A percentile compares a stretch with the other conserved stretches of the same genome.
Evolutionary conservation across 495 filamentous ascomycete species (phyloP).

Genomic region (Parathielavia hyrcaniae): DNA sequence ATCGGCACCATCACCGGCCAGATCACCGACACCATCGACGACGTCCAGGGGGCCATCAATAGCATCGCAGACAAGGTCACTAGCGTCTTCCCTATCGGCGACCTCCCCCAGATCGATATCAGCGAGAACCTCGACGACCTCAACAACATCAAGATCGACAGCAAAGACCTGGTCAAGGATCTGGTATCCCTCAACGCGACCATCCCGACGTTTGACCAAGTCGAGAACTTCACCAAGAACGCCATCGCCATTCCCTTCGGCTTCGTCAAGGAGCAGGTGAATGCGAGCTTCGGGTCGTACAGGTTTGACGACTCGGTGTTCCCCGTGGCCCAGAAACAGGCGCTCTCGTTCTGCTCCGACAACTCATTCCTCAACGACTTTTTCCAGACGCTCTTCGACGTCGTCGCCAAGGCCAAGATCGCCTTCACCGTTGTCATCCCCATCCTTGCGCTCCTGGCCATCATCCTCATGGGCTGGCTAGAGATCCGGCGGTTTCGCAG

Average conservation of each 20-base stretch:
- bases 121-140: conserved; percentile 53
- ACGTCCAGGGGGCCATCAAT: conserved; percentile 58
- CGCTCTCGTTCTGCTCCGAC: conserved; percentile 79
- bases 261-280: conserved; percentile 62
- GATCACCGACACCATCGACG: conserved; percentile 49
- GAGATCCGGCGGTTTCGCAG: conserved; percentile 74
- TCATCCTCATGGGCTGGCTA: conserved; percentile 64
- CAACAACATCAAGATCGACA: conserved; percentile 60
- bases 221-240: conserved; percentile 67
- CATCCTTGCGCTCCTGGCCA: conserved; percentile 59
- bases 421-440: conserved; percentile 67
- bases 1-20: conserved; percentile 59
- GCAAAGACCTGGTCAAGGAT: conserved; percentile 54
- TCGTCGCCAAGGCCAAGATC: conserved; percentile 57
- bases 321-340: conserved; percentile 71
- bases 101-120: conserved; percentile 52
- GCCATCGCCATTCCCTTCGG: conserved; percentile 74
- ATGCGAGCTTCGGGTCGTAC: conserved; percentile 60
- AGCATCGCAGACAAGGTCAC: conserved; percentile 47
- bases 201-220: conserved; percentile 75
- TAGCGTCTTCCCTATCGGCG: conserved; percentile 18
- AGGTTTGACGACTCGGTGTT: conserved; percentile 69
- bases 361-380: conserved; percentile 80
- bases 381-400: conserved; percentile 62
- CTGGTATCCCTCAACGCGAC: conserved; percentile 63